Evolutionary conservation across 331 rosid species (phyloP), one percentile per base, ranked within the genome.

Genomic region (Ulmus americana): DNA sequence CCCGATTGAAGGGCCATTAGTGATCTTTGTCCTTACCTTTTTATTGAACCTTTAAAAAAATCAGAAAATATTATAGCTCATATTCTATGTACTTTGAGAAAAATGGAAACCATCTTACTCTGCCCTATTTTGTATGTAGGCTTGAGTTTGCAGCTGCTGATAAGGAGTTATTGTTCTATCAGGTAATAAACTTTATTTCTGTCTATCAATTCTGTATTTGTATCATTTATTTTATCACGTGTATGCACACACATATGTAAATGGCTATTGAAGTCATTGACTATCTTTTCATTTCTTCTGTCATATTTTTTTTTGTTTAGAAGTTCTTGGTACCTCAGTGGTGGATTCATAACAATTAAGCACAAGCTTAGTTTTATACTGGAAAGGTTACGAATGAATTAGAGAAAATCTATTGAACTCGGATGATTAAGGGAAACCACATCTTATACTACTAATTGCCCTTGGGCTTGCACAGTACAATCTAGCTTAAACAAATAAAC

Each of bases 81-180:
- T 7, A 54, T 38, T 14, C 4, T 18, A 10, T 14, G 56, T 50
- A 18, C 15, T 57, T 52, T 58, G 51, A 13, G 63, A 63, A 47
- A 63, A 51, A 1, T 38, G 52, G 44, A 38, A 22, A 54, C 45
- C 15, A 49, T 44, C 35, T 52, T 52, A 6, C 39, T 45, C 39
- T 8, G 14, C 43, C 44, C 45, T 59, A 3, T 66, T 76, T 62
- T 76, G 67, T 61, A 4, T 70, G 74, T 55, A 92, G 98, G 98
- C 89, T 85, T 64, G 97, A 92, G 71, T 81, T 83, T 73, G 71
- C 76, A 5, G 73, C 81, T 67, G 78, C 76, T 58, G 95, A 89
- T 79, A 92, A 79, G 80, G 96, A 85, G 61, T 61, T 77, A 10
- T 85, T 89, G 78, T 86, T 92, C 82, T 72, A 75, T 85, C 89